Conservation (phyloP, 2,329 filamentous ascomycete species). For the Setomelanomma holmii region DNA sequence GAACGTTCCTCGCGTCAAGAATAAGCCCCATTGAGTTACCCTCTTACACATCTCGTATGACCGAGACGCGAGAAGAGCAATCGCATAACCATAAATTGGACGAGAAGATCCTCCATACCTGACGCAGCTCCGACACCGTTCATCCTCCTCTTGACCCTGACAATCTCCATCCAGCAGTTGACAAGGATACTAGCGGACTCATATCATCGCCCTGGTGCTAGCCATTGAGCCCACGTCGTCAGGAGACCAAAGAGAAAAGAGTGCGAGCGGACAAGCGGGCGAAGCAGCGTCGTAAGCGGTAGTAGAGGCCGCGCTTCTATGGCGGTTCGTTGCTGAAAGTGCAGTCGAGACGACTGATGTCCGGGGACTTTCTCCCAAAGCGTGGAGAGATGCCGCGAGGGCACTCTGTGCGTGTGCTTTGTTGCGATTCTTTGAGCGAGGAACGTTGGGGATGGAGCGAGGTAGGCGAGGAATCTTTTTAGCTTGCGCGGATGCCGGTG, state of each 20-base stretch:
- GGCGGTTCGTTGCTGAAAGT: constrained; percentile 97
- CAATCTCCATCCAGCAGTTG: constrained; percentile 20
- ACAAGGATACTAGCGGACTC: constrained; percentile 71
- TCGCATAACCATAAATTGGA: constrained; percentile 98
- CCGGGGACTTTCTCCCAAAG: constrained; percentile 99
- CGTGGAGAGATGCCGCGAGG: constrained; percentile 50
- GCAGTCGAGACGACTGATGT: constrained; percentile 67
- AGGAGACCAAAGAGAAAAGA: constrained; percentile 46
- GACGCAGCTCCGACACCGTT: constrained; percentile 30
- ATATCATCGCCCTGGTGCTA: constrained; percentile 79
- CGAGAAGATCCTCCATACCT: constrained; percentile 70
- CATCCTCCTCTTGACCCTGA: constrained; percentile 42
- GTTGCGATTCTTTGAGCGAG: constrained; percentile 99
- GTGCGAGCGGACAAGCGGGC: constrained; percentile 62
- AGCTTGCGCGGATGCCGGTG: constrained; percentile 19
- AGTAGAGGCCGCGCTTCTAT: constrained; percentile 92
- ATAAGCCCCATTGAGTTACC: constrained; percentile 99
- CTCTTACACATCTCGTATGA: constrained; percentile 44
- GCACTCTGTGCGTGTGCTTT: constrained; percentile 90
- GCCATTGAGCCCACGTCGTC: constrained; percentile 50
- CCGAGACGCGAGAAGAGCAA: constrained; percentile 65
- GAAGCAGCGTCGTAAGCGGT: constrained; percentile 51
- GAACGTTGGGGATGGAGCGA: constrained; percentile 63
- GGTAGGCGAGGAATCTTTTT: constrained; percentile 29
- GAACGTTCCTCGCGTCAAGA: constrained; percentile 94